Conservation (phyloP, 306 rosid genomes). For the Cicer yamashitae region DNA sequence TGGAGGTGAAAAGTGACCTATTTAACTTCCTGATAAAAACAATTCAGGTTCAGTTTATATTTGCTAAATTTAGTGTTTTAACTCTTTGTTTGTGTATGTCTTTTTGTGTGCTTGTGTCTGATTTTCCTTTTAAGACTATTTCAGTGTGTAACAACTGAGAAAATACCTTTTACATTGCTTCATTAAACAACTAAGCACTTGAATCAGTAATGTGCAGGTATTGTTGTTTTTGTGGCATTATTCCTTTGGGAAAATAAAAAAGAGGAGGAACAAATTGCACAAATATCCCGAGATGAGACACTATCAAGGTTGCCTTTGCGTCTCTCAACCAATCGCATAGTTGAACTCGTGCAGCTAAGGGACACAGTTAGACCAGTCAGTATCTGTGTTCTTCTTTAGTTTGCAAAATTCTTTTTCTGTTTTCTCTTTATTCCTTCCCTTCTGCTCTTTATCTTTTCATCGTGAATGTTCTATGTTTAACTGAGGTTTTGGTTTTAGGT, state of each 20-base stretch:
- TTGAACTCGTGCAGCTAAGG: conserved; percentile 96
- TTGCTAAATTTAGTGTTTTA: conserved; percentile 4
- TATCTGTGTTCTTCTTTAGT: conserved; percentile 28
- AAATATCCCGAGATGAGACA: conserved; percentile 84
- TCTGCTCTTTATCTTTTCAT: not conserved
- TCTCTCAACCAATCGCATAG: conserved; percentile 92
- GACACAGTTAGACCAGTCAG: conserved; percentile 93
- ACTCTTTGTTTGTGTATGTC: conserved; percentile 3
- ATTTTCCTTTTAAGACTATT: conserved; percentile 29
- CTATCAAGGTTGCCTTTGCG: conserved; percentile 92
- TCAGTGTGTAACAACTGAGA: conserved; percentile 7
- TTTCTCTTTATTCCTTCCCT: not conserved
- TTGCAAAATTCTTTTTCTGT: conserved; percentile 6
- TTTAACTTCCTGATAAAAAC: conserved; percentile 41
- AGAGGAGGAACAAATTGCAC: conserved; percentile 93
- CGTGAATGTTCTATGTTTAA: conserved; percentile 29
- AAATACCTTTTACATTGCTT: conserved; percentile 43
- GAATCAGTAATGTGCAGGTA: conserved; percentile 86
- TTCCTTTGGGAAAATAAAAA: conserved; percentile 95
- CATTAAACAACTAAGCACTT: conserved; percentile 66
- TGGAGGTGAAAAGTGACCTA: conserved; percentile 69
- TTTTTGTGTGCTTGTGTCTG: not conserved
- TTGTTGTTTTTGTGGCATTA: conserved; percentile 74
- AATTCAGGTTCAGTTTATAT: conserved; percentile 43
- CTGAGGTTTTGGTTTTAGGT: conserved; percentile 68